Conservation (phyloP, 1,139 yeast species). For the Citeromyces siamensis region DNA sequence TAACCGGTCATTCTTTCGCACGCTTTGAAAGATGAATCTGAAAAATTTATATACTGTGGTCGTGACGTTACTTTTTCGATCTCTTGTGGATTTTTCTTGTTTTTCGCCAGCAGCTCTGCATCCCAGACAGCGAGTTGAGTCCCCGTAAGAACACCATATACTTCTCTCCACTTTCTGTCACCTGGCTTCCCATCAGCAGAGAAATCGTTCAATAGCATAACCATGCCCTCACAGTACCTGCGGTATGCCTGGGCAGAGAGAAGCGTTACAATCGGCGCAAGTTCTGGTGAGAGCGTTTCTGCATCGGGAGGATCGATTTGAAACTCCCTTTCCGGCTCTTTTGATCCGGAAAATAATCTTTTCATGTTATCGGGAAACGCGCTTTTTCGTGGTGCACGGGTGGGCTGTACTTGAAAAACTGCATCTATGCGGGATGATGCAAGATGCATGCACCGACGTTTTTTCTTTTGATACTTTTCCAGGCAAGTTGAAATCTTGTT, state of each 20-base stretch:
- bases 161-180: slow-evolving; percentile 83
- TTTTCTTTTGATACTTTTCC: no score
- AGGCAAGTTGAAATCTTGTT: no score
- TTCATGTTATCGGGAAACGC: no score
- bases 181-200: slow-evolving; percentile 79
- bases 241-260: slow-evolving; percentile 64
- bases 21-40: slow-evolving; percentile 83
- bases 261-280: slow-evolving; percentile 64
- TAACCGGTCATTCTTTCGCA: slow-evolving; percentile 43
- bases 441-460: no score
- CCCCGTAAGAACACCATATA: slow-evolving; percentile 83
- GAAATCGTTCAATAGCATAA: slow-evolving; percentile 60
- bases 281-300: slow-evolving; percentile 44
- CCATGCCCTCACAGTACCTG: slow-evolving; percentile 62
- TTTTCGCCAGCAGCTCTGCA: slow-evolving; percentile 58
- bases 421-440: no score
- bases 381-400: no score
- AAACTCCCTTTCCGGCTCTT: slow-evolving; percentile 8
- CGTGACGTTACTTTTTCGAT: slow-evolving; percentile 44
- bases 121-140: slow-evolving; percentile 91
- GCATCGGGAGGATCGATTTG: slow-evolving; percentile 16
- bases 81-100: slow-evolving; percentile 33
- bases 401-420: no score
- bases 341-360: slow-evolving; percentile 11
- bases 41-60: slow-evolving; percentile 84